These are phyloP conservation scores for Schoenoplectus tabernaemontani DNA, from an alignment of 202 grass and related monocot species.

Conservation along the genomic window DNA sequence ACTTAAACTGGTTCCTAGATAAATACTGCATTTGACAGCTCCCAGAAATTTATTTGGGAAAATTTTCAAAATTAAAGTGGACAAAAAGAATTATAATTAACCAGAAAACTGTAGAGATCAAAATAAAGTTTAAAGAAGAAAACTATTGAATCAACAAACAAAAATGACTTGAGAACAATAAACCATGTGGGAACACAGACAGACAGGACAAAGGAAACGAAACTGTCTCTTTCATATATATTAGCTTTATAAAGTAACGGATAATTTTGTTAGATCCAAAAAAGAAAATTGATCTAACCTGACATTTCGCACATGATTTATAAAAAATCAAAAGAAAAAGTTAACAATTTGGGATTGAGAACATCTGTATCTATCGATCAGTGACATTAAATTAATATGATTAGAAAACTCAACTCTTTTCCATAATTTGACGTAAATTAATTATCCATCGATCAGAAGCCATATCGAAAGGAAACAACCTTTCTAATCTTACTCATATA, in stretches of 20 bases:
- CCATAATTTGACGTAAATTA: neutral
- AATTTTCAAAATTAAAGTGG: neutral
- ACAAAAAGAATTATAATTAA: neutral
- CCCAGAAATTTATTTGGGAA: neutral
- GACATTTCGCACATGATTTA: neutral
- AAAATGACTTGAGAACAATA: neutral
- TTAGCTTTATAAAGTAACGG: neutral
- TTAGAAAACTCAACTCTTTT: neutral
- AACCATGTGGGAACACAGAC: neutral
- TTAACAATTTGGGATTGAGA: neutral
- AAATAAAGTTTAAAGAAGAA: neutral
- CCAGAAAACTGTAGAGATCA: neutral
- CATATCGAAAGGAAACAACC: neutral
- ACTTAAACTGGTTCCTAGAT: neutral
- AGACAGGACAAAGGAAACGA: neutral
- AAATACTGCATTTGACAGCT: neutral
- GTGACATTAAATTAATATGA: neutral
- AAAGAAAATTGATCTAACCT: neutral
- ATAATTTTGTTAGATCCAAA: constrained; percentile 1
- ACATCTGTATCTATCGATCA: neutral
- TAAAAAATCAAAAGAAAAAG: neutral
- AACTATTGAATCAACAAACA: neutral
- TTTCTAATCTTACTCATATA: neutral
- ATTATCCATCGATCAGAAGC: neutral
- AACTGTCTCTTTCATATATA: constrained; percentile 18